phyloP scores from a whole-genome alignment of 2,329 filamentous ascomycete genomes.

The Didymella glomerata region DNA sequence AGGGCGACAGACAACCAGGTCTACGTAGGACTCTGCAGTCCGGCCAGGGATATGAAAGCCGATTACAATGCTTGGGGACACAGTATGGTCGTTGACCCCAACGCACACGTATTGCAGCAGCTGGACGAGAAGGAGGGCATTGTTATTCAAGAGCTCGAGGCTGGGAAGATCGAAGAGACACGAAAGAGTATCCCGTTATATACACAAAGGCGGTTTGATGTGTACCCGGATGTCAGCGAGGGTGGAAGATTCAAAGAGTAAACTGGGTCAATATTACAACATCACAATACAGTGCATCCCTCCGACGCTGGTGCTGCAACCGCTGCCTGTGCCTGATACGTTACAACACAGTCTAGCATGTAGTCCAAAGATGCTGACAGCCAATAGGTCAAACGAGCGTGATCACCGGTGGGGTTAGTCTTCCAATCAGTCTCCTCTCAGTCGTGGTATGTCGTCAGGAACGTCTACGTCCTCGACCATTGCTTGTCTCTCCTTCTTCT shows the following conservation, averaged over 20 bases:
- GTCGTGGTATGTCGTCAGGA: constrained; percentile 11
- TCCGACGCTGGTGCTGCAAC: not conserved
- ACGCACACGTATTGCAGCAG: constrained; percentile 81
- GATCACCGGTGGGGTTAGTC: not conserved
- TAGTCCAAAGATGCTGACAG: constrained; percentile 2
- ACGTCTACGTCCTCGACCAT: constrained; percentile 5
- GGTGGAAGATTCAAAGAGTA: constrained; percentile 59
- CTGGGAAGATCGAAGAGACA: constrained; percentile 53
- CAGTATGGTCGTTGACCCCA: constrained; percentile 85
- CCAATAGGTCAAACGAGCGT: not conserved
- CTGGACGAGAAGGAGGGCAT: constrained; percentile 80
- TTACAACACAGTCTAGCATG: not conserved
- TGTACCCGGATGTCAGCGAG: constrained; percentile 88
- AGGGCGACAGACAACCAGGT: constrained; percentile 93
- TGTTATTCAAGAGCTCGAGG: constrained; percentile 67
- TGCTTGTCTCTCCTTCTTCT: constrained; percentile 36
- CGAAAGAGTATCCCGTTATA: constrained; percentile 81
- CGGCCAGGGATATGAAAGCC: constrained; percentile 79
- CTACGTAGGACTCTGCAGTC: constrained; percentile 92
- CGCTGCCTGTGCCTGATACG: too few relatives aligned
- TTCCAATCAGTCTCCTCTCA: constrained; percentile 23
- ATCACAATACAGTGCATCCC: not conserved
- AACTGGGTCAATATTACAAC: not conserved
- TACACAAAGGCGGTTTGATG: constrained; percentile 88
- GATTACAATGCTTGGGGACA: constrained; percentile 93